Base-by-base conservation (phyloP, 1,139 yeast genomes). In the Candida glucosophila region DNA sequence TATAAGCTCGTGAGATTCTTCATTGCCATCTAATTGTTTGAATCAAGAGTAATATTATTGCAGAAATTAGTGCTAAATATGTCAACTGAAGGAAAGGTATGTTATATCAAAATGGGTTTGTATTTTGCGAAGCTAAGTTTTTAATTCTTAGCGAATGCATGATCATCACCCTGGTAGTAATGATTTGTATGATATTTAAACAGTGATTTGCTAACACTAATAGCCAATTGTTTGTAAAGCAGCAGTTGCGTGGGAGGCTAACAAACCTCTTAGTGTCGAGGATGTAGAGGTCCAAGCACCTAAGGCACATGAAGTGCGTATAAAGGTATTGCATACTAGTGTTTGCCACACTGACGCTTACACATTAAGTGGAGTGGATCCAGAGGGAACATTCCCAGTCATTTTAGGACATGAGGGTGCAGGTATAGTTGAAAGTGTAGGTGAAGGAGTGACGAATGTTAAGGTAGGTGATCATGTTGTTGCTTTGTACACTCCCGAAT, bases 341-440 rank as follows among this genome's bases (percentile, higher is more conserved):
- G 95, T 90, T 24, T 90, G 99, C 56, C 98, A 90, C 65, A 90
- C 99, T 23, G 99, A 90, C 52, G 97, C 96, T 22, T 92, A 79
- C 67, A 88, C 98, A 8, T 68, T 90, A 41, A 78, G 93, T 29
- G 99, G 98, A 30, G 71, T 66, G 32, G 98, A 90, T 56, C 94
- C 97, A 31, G 98, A 92, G 62, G 98, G 97, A 43, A 83, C 81
- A 13, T 88, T 86, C 73, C 97, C 97, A 17, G 79, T 72, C 23
- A 60, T 90, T 34, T 71, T 90, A 47, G 97, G 98, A 35, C 97
- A 90, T 55, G 97, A 88, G 58, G 96, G 96, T 58, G 94, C 96
- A 22, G 97, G 97, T 49, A 66, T 85, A 36, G 96, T 88, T 23
- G 96, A 85, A 62, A 72, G 85, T 28, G 69, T 88, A 22, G 97